Evolutionary conservation across 2,329 filamentous ascomycete species (phyloP), one percentile per base, ranked within the genome.

Genomic region (Aspergillus persii): DNA sequence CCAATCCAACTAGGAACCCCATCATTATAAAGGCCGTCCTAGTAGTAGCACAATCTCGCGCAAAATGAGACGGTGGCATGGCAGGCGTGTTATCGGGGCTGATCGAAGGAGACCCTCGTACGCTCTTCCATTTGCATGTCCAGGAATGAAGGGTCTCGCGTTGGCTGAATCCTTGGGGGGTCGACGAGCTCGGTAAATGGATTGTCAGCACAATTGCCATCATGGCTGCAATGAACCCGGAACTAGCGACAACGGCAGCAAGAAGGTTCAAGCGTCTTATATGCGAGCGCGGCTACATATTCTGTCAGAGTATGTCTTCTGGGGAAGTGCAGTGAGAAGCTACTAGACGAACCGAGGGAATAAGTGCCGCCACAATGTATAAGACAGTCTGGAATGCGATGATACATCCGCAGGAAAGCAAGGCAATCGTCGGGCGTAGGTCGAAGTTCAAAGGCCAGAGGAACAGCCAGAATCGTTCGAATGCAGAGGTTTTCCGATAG

Each of bases 381-480:
- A 71, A 60, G 53, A 74, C 39, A 9, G 71, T 71, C 54, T 72
- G 61, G 4, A 71, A 60, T 3, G 70, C 64, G 47, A 78, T 68
- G 5, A 80, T 67, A n/a, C 67, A 68, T 5, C 74, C 76, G 50
- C 74, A 75, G 3, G 71, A 65, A 36, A 80, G 60, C 0, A 73
- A 62, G 15, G 73, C 75, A 18, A 75, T 67, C 0, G 74, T 76
- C 11, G 77, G 76, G 26, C 75, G 72, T 9, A 77, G 33, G 59
- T 80, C 76, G 50, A 79, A 63, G 57, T 79, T 75, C 57, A 72
- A 56, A 3, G 78, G 77, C 78, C 78, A 80, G 1, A 80, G 68
- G 26, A 71, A 67, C 5, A 80, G 65, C 47, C 73, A 69, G 15
- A 68, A 66, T 26, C 66, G 61, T 8, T 68, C 67, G 59, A 71